Conservation (phyloP, 1,139 yeast species). For the Taiozyma onychis region DNA sequence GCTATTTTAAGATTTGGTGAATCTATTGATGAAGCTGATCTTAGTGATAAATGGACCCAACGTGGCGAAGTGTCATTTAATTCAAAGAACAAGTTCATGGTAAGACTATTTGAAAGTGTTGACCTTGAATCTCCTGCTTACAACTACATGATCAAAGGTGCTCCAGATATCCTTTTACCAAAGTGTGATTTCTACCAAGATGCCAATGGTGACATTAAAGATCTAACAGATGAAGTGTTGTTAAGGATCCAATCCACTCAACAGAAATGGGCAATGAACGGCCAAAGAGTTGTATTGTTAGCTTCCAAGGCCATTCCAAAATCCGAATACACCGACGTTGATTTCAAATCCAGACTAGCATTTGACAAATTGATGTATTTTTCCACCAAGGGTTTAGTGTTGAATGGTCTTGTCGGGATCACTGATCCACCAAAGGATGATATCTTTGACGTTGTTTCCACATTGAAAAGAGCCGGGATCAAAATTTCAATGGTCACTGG, state of each 20-base stretch:
- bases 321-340: slow-evolving; percentile 4
- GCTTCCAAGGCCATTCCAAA: slow-evolving; percentile 26
- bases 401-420: slow-evolving; percentile 43
- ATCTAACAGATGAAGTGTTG: slow-evolving; percentile 11
- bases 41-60: slow-evolving; percentile 21
- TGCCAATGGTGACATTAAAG: slow-evolving; percentile 11
- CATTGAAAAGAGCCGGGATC: slow-evolving; percentile 43
- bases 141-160: slow-evolving; percentile 40
- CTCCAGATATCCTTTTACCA: slow-evolving; percentile 41
- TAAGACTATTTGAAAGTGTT: slow-evolving; percentile 24
- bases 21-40: slow-evolving; percentile 14
- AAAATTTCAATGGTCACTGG: slow-evolving; percentile 51
- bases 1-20: slow-evolving; percentile 38
- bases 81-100: slow-evolving; percentile 45
- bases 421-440: slow-evolving; percentile 47
- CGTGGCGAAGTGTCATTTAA: slow-evolving; percentile 37
- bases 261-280: slow-evolving; percentile 35
- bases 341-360: slow-evolving; percentile 9
- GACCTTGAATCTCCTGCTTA: slow-evolving; percentile 19
- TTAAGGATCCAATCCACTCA: slow-evolving; percentile 28
- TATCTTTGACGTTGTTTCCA: slow-evolving; percentile 34
- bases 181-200: slow-evolving; percentile 28
- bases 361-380: slow-evolving; percentile 10
- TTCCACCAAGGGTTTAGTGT: slow-evolving; percentile 10
- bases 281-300: slow-evolving; percentile 41